Conservation (phyloP, 257 asterid genomes). For the Gentiana dahurica region DNA sequence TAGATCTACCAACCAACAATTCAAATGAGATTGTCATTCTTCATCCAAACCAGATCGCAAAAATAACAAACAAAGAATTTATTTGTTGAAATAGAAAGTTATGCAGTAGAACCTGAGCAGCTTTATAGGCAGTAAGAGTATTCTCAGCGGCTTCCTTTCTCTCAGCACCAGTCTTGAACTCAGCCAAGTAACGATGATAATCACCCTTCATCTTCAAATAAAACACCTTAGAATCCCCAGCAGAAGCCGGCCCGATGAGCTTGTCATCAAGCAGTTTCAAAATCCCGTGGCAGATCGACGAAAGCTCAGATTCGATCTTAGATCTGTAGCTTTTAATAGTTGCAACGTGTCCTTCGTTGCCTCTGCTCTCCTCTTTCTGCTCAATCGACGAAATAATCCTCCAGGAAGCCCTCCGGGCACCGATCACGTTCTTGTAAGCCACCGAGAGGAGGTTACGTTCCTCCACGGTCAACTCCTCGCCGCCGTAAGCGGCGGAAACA, state of each 20-base stretch:
- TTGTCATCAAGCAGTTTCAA: slow-evolving; percentile 11
- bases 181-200: slow-evolving; percentile 21
- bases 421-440: slow-evolving; percentile 25
- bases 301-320: slow-evolving; percentile 16
- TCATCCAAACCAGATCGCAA: too few species aligned
- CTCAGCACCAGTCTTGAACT: slow-evolving; percentile 16
- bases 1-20: too few species aligned
- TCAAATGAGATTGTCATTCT: too few species aligned
- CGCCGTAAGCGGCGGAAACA: slow-evolving; percentile 2
- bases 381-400: slow-evolving; percentile 22
- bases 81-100: too few species aligned
- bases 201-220: slow-evolving; percentile 21
- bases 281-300: slow-evolving; percentile 14
- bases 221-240: slow-evolving; percentile 17
- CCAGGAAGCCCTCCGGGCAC: slow-evolving; percentile 28
- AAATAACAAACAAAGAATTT: too few species aligned
- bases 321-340: slow-evolving; percentile 16
- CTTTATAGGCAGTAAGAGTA: slow-evolving; percentile 18
- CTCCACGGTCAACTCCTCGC: slow-evolving; percentile 19
- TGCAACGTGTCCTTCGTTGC: slow-evolving; percentile 17
- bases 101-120: slow-evolving; percentile 15
- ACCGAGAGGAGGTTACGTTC: slow-evolving; percentile 22
- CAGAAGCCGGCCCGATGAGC: slow-evolving; percentile 11
- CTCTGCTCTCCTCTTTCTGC: slow-evolving; percentile 21
- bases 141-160: slow-evolving; percentile 20